phyloP scores from a whole-genome alignment of 805 yeast genomes.

The Ogataea haglerorum region DNA sequence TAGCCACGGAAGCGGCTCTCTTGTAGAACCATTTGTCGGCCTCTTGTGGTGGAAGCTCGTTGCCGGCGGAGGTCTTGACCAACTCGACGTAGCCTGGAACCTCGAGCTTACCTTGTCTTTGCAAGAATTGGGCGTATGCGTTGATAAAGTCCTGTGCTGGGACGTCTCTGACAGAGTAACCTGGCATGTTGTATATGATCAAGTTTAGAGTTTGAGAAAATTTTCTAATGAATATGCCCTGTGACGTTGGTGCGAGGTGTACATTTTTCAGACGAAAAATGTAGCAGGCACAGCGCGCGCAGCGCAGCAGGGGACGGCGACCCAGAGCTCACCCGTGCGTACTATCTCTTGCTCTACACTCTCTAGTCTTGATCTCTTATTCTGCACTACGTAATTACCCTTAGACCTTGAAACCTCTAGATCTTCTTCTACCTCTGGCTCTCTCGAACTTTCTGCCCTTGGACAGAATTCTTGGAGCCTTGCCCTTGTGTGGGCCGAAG shows the following conservation, averaged over 20 bases:
- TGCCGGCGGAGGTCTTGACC: slow-evolving; percentile 98
- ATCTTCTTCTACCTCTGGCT: slow-evolving; percentile 99
- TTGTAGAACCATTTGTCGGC: slow-evolving; percentile 99
- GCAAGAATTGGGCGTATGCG: slow-evolving; percentile 99
- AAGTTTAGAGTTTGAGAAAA: slow-evolving; percentile 13
- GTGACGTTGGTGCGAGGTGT: slow-evolving; percentile 11
- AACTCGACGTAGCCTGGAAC: slow-evolving; percentile 99
- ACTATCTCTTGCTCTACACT: neutral
- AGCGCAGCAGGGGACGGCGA: too few species aligned
- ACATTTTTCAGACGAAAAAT: slow-evolving; percentile 1
- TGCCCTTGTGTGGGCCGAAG: slow-evolving; percentile 99
- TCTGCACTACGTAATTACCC: slow-evolving; percentile 13
- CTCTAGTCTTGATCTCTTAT: slow-evolving; percentile 4
- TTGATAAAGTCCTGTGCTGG: slow-evolving; percentile 99
- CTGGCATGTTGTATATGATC: slow-evolving; percentile 69
- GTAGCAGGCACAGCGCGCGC: too few species aligned
- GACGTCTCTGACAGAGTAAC: slow-evolving; percentile 99
- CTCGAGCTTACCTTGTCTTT: slow-evolving; percentile 99
- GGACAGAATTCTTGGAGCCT: slow-evolving; percentile 97
- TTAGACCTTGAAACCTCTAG: slow-evolving; percentile 99
- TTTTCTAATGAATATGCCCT: slow-evolving; percentile 8
- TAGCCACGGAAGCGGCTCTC: slow-evolving; percentile 99
- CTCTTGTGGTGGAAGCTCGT: slow-evolving; percentile 99
- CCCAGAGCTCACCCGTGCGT: too few species aligned
- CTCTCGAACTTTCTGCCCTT: slow-evolving; percentile 99